These are phyloP conservation scores for Lagenidium sp. DNA, from an alignment of 352 stramenopile genomes.

Conservation along the genomic window DNA sequence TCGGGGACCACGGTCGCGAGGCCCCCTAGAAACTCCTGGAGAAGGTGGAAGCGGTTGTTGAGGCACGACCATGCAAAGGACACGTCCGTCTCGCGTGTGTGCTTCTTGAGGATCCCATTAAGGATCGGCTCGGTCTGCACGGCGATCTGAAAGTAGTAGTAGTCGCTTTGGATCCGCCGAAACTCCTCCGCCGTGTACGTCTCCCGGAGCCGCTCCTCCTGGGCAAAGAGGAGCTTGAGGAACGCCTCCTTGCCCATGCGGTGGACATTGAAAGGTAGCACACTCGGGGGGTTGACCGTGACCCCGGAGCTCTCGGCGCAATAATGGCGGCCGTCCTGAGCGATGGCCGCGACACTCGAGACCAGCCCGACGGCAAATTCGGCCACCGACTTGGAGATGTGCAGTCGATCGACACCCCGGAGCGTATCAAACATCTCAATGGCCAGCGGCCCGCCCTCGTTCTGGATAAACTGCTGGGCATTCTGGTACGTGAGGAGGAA, in stretches of 20 bases:
- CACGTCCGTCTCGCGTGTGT: slow-evolving; percentile 43
- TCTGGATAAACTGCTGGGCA: slow-evolving; percentile 54
- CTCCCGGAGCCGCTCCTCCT: slow-evolving; percentile 30
- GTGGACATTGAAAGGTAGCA: slow-evolving; percentile 38
- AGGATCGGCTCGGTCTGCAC: slow-evolving; percentile 40
- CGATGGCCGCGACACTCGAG: slow-evolving; percentile 23
- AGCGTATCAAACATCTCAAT: slow-evolving; percentile 51
- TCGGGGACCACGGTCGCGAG: slow-evolving; percentile 31
- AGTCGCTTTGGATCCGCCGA: slow-evolving; percentile 32
- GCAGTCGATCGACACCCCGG: slow-evolving; percentile 27
- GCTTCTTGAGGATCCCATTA: slow-evolving; percentile 41
- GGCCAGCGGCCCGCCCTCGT: slow-evolving; percentile 35
- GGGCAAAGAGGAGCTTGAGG: slow-evolving; percentile 22
- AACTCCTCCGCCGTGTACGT: slow-evolving; percentile 35
- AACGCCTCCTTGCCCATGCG: slow-evolving; percentile 51
- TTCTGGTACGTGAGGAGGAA: slow-evolving; percentile 44
- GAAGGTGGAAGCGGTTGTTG: slow-evolving; percentile 28
- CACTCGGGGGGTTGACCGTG: slow-evolving; percentile 27
- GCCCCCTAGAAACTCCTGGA: slow-evolving; percentile 51
- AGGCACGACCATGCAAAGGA: slow-evolving; percentile 58
- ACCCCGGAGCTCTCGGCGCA: slow-evolving; percentile 27
- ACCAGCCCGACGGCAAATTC: slow-evolving; percentile 39
- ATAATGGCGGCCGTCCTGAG: slow-evolving; percentile 38
- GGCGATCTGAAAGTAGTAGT: slow-evolving; percentile 31
- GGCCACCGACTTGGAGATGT: slow-evolving; percentile 39